Base-by-base conservation (phyloP, 1,139 yeast species). In the Pichia sp. region DNA sequence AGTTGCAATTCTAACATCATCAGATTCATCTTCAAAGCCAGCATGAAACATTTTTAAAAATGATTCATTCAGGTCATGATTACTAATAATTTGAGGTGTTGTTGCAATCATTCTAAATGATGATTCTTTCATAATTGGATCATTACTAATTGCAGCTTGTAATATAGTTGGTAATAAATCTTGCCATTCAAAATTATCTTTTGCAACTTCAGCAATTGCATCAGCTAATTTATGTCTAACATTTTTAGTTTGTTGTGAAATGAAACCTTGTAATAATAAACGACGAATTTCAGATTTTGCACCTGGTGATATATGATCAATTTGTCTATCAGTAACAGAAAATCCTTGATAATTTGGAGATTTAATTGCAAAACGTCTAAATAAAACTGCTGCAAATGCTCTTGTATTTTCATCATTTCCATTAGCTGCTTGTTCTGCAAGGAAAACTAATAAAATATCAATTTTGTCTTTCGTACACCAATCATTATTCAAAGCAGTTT, bases 151-250 rank as follows among this genome's bases (percentile, higher is more conserved):
- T 7, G 63, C 52, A 11, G 92, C 89, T 57, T 76, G 82, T 58
- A 87, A 77, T 45, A 90, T 71, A 1, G 89, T 80, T 44, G 88
- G 89, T 42, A 88, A 69, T 44, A 90, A 74, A 44, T 86, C 90
- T 32, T 81, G 78, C 97, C 97, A 90, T 18, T 72, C 72, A 10
- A 70, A 71, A 2, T 52, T 37, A 57, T 81, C 86, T 58, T 80
- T 82, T 3, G 96, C 95, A 39, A 92, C 80, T 66, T 90, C 97
- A 1, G 97, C 87, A 49, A 92, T 86, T 4, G 96, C 95, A 70
- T 92, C 98, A 4, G 96, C 83, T 48, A 92, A 73, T 64, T 92
- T 92, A 66, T 90, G 97, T 64, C 97, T 82, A 36, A 89, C 90
- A 54, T 76, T 78, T 53, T 79, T 79, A 28, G 85, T 72, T 62